Percentiles rank a stretch among this genome's conserved stretches.
These are phyloP conservation scores for Dactylellina haptotyla DNA, from an alignment of 2,329 filamentous ascomycete genomes.

Conservation along the genomic window DNA sequence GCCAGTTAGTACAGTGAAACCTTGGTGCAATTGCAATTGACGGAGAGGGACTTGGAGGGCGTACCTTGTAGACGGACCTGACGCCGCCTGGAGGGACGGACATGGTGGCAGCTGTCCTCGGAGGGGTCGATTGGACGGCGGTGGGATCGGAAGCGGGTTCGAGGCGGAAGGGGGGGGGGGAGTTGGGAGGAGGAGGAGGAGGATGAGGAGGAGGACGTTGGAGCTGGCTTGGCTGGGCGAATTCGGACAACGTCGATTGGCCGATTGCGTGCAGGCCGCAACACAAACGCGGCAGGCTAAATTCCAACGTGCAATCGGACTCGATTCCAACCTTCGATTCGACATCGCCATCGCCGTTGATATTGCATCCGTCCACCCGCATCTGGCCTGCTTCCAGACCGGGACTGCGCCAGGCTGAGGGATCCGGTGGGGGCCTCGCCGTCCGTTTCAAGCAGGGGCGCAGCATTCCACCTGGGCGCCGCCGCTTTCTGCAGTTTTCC, in stretches of 20 bases:
- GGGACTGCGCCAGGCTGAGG: no score
- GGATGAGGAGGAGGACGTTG: background rate
- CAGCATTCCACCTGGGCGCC: no score
- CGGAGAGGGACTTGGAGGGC: constrained; percentile 31
- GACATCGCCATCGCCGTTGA: background rate
- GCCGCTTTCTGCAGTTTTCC: background rate
- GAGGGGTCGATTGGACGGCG: constrained; percentile 24
- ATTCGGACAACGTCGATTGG: constrained; percentile 41
- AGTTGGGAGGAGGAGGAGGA: background rate
- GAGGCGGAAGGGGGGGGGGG: constrained; percentile 6
- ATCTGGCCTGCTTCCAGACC: no score
- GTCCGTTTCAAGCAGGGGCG: no score
- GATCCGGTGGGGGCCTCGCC: no score
- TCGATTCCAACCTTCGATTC: background rate
- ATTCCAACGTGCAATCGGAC: constrained; percentile 49
- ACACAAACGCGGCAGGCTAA: constrained; percentile 28
- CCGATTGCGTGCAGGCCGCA: constrained; percentile 5
- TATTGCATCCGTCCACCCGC: background rate
- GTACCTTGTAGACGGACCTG: constrained; percentile 71
- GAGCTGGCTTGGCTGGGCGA: constrained; percentile 6
- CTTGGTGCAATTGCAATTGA: constrained; percentile 59
- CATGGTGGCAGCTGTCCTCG: constrained; percentile 49
- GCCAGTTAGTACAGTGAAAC: no score
- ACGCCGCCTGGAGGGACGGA: constrained; percentile 63
- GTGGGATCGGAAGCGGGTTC: constrained; percentile 2